Percentiles rank a stretch among this genome's conserved stretches.
phyloP scores from a whole-genome alignment of 345 rosid genomes.

The Conringia planisiliqua region DNA sequence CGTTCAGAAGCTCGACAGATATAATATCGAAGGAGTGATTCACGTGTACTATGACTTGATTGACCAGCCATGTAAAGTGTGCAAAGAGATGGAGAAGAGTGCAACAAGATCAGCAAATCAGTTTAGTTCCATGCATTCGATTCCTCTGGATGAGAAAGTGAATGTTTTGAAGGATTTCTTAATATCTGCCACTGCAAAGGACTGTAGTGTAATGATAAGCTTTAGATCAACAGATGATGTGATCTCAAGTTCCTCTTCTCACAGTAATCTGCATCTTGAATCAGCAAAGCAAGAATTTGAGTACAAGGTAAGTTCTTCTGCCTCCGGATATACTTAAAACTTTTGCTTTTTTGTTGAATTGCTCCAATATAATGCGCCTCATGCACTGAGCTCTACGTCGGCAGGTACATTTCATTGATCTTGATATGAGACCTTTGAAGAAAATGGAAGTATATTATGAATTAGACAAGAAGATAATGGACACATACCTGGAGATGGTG shows the following conservation, averaged over 20 bases:
- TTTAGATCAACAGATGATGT: constrained; percentile 54
- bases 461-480: constrained; percentile 57
- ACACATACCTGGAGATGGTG: constrained; percentile 40
- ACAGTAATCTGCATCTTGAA: constrained; percentile 42
- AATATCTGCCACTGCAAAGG: constrained; percentile 84
- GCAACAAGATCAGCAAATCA: neutral
- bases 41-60: constrained; percentile 74
- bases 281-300: constrained; percentile 72
- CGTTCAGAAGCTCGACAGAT: constrained; percentile 67
- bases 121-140: constrained; percentile 54
- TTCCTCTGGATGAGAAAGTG: constrained; percentile 61
- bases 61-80: constrained; percentile 59
- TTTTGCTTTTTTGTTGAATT: neutral
- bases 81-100: constrained; percentile 43
- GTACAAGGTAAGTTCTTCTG: constrained; percentile 53
- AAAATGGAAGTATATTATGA: constrained; percentile 66
- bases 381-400: neutral
- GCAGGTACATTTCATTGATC: constrained; percentile 77
- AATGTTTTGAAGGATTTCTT: constrained; percentile 68
- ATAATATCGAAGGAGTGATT: constrained; percentile 84
- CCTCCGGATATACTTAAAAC: neutral
- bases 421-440: constrained; percentile 78
- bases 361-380: neutral
- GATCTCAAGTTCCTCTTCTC: constrained; percentile 42
- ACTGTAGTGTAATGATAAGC: constrained; percentile 78